phyloP scores from a whole-genome alignment of 345 rosid genomes.

The Citrus medica region DNA sequence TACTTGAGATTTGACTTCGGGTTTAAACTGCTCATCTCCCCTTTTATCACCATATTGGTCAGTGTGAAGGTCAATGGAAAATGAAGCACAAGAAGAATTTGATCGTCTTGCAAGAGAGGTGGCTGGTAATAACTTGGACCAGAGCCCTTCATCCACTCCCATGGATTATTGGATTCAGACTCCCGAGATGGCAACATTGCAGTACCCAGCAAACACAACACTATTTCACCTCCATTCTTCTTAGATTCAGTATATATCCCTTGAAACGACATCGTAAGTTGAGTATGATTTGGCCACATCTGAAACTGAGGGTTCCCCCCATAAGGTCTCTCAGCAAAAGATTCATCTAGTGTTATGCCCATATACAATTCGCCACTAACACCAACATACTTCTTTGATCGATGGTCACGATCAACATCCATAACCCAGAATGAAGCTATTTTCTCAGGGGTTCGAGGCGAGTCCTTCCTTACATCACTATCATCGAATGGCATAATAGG shows the following conservation, averaged over 20 bases:
- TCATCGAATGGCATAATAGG: constrained; percentile 75
- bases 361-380: constrained; percentile 55
- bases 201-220: constrained; percentile 73
- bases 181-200: constrained; percentile 82
- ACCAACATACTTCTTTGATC: constrained; percentile 42
- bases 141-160: constrained; percentile 72
- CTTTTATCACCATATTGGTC: constrained; percentile 50
- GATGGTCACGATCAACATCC: constrained; percentile 52
- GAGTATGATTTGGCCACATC: constrained; percentile 65
- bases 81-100: constrained; percentile 56
- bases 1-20: constrained; percentile 52
- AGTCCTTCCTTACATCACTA: constrained; percentile 17
- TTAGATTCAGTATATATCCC: constrained; percentile 62
- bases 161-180: constrained; percentile 49
- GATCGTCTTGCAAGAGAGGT: constrained; percentile 80
- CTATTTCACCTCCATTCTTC: constrained; percentile 53
- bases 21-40: constrained; percentile 70
- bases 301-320: constrained; percentile 47
- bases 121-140: constrained; percentile 33
- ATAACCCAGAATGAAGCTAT: constrained; percentile 61
- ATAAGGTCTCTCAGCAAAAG: constrained; percentile 43
- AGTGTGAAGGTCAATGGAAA: constrained; percentile 54
- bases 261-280: constrained; percentile 56
- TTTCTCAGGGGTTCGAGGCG: constrained; percentile 33
- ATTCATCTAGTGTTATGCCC: constrained; percentile 42